A percentile compares a stretch with the other conserved stretches of the same genome.
Conservation (phyloP, 768 basidiomycete species). For the Hypsizygus marmoreus region DNA sequence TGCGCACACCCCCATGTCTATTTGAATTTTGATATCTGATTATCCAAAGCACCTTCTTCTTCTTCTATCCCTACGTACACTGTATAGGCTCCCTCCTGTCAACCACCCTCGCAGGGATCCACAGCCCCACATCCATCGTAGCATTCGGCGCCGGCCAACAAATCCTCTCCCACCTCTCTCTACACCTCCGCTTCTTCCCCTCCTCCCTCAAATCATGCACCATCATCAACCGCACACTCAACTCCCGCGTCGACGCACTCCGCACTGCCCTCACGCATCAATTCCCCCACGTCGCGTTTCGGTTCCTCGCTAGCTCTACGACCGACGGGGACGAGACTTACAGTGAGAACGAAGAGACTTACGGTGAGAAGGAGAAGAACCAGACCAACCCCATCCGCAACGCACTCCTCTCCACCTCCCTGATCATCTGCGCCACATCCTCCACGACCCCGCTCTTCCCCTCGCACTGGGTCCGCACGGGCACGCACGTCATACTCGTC, state of each 20-base stretch:
- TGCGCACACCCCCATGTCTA: slow-evolving; percentile 29
- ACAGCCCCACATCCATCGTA: slow-evolving; percentile 46
- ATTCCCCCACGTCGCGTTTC: slow-evolving; percentile 27
- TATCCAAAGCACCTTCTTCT: neutral
- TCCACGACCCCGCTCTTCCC: slow-evolving; percentile 72
- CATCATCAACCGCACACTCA: slow-evolving; percentile 64
- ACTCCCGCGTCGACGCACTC: slow-evolving; percentile 48
- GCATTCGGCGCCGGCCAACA: slow-evolving; percentile 79
- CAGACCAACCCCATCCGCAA: slow-evolving; percentile 21
- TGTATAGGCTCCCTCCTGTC: slow-evolving; percentile 68
- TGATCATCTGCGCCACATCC: slow-evolving; percentile 80
- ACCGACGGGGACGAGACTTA: slow-evolving; percentile 5
- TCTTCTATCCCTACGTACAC: slow-evolving; percentile 3
- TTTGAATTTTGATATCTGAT: no score
- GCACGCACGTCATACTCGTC: slow-evolving; percentile 72
- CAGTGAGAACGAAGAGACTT: no score
- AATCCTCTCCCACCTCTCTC: slow-evolving; percentile 61
- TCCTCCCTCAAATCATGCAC: slow-evolving; percentile 52
- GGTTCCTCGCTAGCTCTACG: slow-evolving; percentile 14
- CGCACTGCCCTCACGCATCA: slow-evolving; percentile 20
- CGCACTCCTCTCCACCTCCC: slow-evolving; percentile 43
- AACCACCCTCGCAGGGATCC: slow-evolving; percentile 50
- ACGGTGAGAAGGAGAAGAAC: neutral
- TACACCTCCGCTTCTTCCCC: slow-evolving; percentile 60
- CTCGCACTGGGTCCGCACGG: slow-evolving; percentile 58